Percentiles rank a stretch among this genome's conserved stretches.
Conservation (phyloP, 352 stramenopile genomes). For the Aphanomyces stellatus region DNA sequence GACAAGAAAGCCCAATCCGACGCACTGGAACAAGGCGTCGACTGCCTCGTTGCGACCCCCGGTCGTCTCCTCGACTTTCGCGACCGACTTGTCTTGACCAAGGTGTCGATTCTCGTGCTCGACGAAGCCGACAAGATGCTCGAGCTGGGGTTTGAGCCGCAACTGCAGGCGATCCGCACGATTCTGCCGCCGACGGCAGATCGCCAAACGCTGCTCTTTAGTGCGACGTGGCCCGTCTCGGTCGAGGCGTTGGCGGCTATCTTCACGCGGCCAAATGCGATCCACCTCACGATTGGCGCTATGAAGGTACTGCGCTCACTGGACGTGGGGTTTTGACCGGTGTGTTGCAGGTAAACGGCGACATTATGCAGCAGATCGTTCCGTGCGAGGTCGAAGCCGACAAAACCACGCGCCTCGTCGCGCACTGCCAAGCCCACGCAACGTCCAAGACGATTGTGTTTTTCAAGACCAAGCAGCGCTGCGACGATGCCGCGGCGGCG, state of each 20-base stretch:
- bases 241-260: slow-evolving; percentile 89
- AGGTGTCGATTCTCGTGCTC: slow-evolving; percentile 86
- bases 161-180: slow-evolving; percentile 91
- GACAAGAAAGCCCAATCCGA: slow-evolving; percentile 90
- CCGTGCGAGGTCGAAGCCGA: slow-evolving; percentile 44
- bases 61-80: slow-evolving; percentile 95
- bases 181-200: slow-evolving; percentile 45
- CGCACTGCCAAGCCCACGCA: slow-evolving; percentile 87
- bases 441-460: slow-evolving; percentile 92
- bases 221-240: slow-evolving; percentile 94
- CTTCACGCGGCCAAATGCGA: slow-evolving; percentile 85
- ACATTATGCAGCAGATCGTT: slow-evolving; percentile 24
- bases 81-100: slow-evolving; percentile 86
- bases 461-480: slow-evolving; percentile 94
- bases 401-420: slow-evolving; percentile 69
- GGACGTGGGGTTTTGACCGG: too few species aligned
- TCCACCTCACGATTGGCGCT: slow-evolving; percentile 91
- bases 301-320: too few species aligned
- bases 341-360: slow-evolving; percentile 22
- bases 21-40: slow-evolving; percentile 80
- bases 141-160: slow-evolving; percentile 97
- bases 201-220: slow-evolving; percentile 93
- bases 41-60: slow-evolving; percentile 94
- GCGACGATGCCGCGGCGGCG: slow-evolving; percentile 89
- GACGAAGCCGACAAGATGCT: slow-evolving; percentile 98